phyloP scores from a whole-genome alignment of 345 rosid genomes.

The Aethionema arabicum region DNA sequence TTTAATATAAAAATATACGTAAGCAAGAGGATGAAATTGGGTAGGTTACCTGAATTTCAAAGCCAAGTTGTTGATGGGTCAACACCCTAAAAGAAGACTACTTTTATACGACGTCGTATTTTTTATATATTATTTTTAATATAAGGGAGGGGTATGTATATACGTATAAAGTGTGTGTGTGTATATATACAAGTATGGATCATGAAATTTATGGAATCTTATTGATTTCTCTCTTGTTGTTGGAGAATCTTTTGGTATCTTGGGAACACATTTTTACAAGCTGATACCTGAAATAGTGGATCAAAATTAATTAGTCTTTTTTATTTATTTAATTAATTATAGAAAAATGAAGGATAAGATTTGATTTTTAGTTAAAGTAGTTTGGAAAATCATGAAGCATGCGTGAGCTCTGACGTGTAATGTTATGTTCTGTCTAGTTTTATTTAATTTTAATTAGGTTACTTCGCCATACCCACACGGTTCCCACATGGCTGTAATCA shows the following conservation, averaged over 20 bases:
- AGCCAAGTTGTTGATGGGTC: constrained; percentile 36
- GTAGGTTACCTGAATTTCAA: constrained; percentile 45
- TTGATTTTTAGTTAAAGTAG: not conserved
- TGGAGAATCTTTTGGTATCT: constrained; percentile 64
- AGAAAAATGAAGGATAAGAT: not conserved
- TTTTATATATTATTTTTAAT: constrained; percentile 5
- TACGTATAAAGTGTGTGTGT: constrained; percentile 16
- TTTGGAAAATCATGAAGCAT: constrained; percentile 29
- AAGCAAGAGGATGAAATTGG: constrained; percentile 25
- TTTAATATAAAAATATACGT: not conserved
- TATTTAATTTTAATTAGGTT: constrained; percentile 19
- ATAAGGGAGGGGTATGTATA: not conserved
- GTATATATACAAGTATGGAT: constrained; percentile 28
- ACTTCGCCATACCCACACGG: constrained; percentile 25
- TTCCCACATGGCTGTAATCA: constrained; percentile 12
- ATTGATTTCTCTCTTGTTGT: constrained; percentile 56
- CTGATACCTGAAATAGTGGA: constrained; percentile 64
- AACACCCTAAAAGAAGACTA: constrained; percentile 25
- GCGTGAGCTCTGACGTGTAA: constrained; percentile 38
- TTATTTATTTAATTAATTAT: too few species aligned
- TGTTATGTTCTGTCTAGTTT: constrained; percentile 18
- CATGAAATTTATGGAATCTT: constrained; percentile 8
- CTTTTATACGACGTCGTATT: constrained; percentile 24
- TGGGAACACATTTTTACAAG: constrained; percentile 75
- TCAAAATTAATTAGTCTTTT: too few species aligned